These are phyloP conservation scores for Perkinsus marinus DNA, from an alignment of 169 alveolate genomes.

Conservation along the genomic window DNA sequence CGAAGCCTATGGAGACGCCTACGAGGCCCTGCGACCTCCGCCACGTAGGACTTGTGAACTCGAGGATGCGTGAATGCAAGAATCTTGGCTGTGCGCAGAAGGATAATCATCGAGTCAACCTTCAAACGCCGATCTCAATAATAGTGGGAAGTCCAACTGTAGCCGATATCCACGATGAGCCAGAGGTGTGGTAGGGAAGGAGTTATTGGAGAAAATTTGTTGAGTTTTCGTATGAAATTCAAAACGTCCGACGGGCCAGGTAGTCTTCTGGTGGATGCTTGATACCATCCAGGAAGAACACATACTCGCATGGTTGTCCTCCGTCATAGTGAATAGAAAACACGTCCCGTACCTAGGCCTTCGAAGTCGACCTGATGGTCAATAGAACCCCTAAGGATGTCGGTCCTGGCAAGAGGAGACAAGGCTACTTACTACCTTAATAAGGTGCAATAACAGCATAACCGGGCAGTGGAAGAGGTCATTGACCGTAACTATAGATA, in stretches of 20 bases:
- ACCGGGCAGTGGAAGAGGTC: background rate
- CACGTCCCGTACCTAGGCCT: background rate
- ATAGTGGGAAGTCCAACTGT: constrained; percentile 11
- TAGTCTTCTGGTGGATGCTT: background rate
- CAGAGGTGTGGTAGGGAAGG: background rate
- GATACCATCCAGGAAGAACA: background rate
- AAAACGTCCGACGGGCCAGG: constrained; percentile 17
- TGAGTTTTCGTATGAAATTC: constrained; percentile 37
- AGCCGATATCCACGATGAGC: constrained; percentile 14
- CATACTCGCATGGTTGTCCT: background rate
- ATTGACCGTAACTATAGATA: background rate
- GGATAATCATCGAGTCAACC: constrained; percentile 9
- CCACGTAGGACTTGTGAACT: background rate
- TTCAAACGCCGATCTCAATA: constrained; percentile 10
- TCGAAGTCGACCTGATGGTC: background rate
- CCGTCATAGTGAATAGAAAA: background rate
- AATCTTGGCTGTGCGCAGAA: background rate
- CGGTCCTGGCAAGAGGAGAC: too few relatives aligned
- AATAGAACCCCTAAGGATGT: too few relatives aligned
- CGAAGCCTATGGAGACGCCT: too few relatives aligned
- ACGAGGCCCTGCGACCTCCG: too few relatives aligned
- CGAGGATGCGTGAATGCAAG: constrained; percentile 21
- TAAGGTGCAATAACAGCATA: background rate
- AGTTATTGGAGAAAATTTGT: background rate
- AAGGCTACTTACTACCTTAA: background rate